Percentiles rank a stretch among this genome's conserved stretches.
phyloP scores from a whole-genome alignment of 768 basidiomycete genomes.

The Pleurotus citrinopileatus region DNA sequence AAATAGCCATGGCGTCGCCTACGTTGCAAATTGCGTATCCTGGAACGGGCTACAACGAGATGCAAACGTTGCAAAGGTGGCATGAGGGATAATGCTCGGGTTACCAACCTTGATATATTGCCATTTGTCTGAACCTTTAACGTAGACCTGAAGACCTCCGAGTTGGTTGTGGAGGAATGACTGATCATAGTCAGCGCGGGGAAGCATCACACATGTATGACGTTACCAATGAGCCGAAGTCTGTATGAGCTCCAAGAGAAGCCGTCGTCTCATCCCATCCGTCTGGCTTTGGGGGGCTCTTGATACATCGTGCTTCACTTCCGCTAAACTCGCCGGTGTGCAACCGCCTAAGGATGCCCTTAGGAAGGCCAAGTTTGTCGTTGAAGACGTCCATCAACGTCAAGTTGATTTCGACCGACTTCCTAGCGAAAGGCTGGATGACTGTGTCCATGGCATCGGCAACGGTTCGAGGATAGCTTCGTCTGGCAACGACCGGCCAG shows the following conservation, averaged over 20 bases:
- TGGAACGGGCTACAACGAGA: constrained; percentile 47
- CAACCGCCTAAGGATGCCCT: constrained; percentile 38
- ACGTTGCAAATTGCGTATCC: constrained; percentile 60
- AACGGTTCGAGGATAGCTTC: constrained; percentile 56
- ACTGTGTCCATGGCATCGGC: constrained; percentile 45
- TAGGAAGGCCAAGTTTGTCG: constrained; percentile 49
- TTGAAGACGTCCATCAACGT: constrained; percentile 56
- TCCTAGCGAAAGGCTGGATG: constrained; percentile 54
- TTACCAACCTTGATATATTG: constrained; percentile 61
- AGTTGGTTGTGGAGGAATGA: constrained; percentile 69
- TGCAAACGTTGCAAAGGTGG: background rate
- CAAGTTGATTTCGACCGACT: constrained; percentile 54
- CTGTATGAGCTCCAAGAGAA: constrained; percentile 62
- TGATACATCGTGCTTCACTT: constrained; percentile 56
- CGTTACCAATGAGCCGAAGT: constrained; percentile 67
- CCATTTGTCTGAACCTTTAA: constrained; percentile 60
- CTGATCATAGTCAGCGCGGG: constrained; percentile 35
- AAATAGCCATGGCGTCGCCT: constrained; percentile 59
- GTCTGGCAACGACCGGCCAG: constrained; percentile 49
- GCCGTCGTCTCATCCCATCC: constrained; percentile 32
- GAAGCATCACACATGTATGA: constrained; percentile 20
- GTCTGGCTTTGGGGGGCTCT: constrained; percentile 36
- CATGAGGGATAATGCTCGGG: background rate
- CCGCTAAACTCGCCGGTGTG: constrained; percentile 51
- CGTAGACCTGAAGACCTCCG: constrained; percentile 68